Conservation (phyloP, 179 eudicot genomes). For the Spinacia oleracea region DNA sequence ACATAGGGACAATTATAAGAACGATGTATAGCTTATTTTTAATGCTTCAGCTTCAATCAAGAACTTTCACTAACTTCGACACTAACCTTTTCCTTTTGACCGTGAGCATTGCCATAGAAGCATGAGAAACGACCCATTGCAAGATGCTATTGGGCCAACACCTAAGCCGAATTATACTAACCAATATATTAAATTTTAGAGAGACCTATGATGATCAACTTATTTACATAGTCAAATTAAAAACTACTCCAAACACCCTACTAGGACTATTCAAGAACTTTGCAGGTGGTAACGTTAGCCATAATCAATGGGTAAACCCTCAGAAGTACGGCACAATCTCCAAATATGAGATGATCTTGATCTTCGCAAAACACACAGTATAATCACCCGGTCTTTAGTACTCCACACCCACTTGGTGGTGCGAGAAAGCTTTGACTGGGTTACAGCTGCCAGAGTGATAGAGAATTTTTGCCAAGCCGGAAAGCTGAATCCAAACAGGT, state of each 20-base stretch:
- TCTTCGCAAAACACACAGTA: conserved; percentile 62
- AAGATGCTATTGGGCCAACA: conserved; percentile 15
- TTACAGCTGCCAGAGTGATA: conserved; percentile 96
- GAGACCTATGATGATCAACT: conserved; percentile 15
- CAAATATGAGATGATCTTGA: conserved; percentile 86
- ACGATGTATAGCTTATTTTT: neutral
- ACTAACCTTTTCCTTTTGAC: conserved; percentile 73
- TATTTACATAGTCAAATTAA: conserved; percentile 13
- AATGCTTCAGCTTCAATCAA: neutral
- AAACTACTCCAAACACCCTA: conserved; percentile 23
- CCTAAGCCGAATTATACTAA: conserved; percentile 31
- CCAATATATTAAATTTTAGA: conserved; percentile 25
- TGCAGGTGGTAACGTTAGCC: conserved; percentile 60
- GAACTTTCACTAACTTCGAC: neutral
- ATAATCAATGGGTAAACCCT: conserved; percentile 79
- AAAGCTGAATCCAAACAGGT: conserved; percentile 29
- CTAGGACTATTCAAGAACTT: conserved; percentile 32
- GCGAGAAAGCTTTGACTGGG: conserved; percentile 64
- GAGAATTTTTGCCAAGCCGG: conserved; percentile 44
- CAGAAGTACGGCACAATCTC: conserved; percentile 87
- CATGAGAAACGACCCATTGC: conserved; percentile 84
- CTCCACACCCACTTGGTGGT: conserved; percentile 90
- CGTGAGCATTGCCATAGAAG: conserved; percentile 54
- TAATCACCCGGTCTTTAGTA: conserved; percentile 52
- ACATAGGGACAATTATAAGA: neutral